Evolutionary conservation across 116 monocot genomes (phyloP).

Genomic region (Zostera marina): DNA sequence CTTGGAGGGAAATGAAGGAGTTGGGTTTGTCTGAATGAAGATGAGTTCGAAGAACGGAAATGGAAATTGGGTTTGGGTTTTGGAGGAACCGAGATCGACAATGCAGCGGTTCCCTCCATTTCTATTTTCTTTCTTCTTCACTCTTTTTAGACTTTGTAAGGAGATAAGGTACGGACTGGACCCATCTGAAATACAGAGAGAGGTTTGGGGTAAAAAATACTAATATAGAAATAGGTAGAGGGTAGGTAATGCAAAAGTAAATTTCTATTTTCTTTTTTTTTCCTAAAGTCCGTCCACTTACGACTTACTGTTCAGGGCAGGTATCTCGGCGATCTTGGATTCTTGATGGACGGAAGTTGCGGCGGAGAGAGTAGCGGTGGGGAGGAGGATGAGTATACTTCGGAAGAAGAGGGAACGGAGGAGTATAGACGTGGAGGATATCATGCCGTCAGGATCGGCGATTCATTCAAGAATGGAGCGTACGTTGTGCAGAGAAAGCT

Average conservation of each 20-base stretch:
- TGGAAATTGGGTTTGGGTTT: conserved; percentile 21
- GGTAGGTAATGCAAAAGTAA: too few relatives aligned
- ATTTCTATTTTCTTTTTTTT: too few relatives aligned
- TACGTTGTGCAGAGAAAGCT: conserved; percentile 94
- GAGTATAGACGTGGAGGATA: conserved; percentile 91
- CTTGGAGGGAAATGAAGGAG: conserved; percentile 10
- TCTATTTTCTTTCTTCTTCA: not conserved
- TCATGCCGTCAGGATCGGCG: conserved; percentile 84
- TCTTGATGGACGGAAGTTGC: conserved; percentile 17
- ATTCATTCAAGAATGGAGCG: conserved; percentile 74
- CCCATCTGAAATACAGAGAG: too few relatives aligned
- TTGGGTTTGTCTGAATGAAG: conserved; percentile 7
- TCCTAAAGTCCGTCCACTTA: too few relatives aligned
- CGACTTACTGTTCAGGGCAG: too few relatives aligned
- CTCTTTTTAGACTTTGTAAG: too few relatives aligned
- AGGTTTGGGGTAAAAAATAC: too few relatives aligned
- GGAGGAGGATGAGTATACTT: conserved; percentile 20
- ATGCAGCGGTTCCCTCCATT: conserved; percentile 6
- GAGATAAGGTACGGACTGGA: not conserved
- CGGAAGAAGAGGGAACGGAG: conserved; percentile 93
- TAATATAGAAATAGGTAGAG: too few relatives aligned
- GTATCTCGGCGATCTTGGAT: too few relatives aligned
- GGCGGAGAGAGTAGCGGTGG: conserved; percentile 48
- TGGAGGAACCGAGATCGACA: conserved; percentile 23
- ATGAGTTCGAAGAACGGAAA: conserved; percentile 14